Base-by-base conservation (phyloP, 139 green algal species). In the Tetraselmis striata region DNA sequence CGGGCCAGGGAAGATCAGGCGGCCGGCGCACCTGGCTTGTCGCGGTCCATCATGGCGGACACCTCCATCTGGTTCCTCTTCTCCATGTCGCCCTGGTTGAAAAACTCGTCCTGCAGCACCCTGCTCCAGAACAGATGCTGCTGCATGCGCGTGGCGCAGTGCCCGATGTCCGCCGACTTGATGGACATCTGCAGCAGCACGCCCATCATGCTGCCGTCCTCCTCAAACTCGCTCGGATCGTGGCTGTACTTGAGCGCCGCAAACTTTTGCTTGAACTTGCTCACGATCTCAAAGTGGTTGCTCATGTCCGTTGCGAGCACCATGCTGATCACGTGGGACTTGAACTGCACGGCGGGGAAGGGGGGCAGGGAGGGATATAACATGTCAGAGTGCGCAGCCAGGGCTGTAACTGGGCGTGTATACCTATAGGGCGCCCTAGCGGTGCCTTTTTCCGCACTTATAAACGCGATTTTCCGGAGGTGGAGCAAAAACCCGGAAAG, bases 121-220 rank as follows among this genome's bases (percentile, higher is more conserved):
- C 31, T n/a, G 29, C 83, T 80, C 85, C 85, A 88, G 22, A 77
- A 81, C 45, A 83, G 78, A 79, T 88, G 85, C 26, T 83, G 31
- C 2, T 45, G 27, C 0, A 76, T 67, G 22, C 58, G 28, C 23
- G 77, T 75, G 74, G 80, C 58, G 23, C 83, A 30, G 77, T 88
- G 85, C 29, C 85, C 85, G 25, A 88, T 74, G 79, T 88, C 85
- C 25, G 82, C 59, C 75, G 82, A 86, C 82, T 88, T 88, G 27
- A 88, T 32, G 23, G 77, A 74, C 75, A 88, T 80, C 85, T 88
- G 81, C 82, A 85, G 0, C 24, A 80, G 11, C 45, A 87, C 45
- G 78, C 75, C 30, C 1, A 27, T 18, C 78, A 86, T 79, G 26
- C 81, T 31, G 32, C 45, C 45, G 75, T 30, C 28, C 75, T 30